Conservation (phyloP, 106 monocot genomes). For the Vanilla planifolia region DNA sequence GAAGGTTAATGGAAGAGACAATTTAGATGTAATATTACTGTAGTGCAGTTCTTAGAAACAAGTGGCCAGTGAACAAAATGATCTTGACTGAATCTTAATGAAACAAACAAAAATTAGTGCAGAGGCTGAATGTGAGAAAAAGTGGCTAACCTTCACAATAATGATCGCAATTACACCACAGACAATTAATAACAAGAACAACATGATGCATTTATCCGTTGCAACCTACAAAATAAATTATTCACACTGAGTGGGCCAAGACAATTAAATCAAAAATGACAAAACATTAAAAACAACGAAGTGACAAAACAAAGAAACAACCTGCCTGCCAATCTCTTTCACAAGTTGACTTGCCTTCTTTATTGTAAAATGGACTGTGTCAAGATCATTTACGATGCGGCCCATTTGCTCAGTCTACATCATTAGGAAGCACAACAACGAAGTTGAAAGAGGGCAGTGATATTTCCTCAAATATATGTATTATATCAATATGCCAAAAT, state of each 20-base stretch:
- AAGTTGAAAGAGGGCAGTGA: background rate
- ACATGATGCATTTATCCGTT: constrained; percentile 64
- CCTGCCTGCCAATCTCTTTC: constrained; percentile 73
- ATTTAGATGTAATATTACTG: too few relatives aligned
- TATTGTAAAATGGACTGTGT: constrained; percentile 68
- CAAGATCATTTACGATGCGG: constrained; percentile 66
- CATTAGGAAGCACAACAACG: too few relatives aligned
- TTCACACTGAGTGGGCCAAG: background rate
- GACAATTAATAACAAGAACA: constrained; percentile 56
- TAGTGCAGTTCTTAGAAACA: too few relatives aligned
- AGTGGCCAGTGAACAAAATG: too few relatives aligned
- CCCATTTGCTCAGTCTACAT: constrained; percentile 73
- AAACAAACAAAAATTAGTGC: background rate
- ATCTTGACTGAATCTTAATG: too few relatives aligned
- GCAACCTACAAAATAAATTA: constrained; percentile 35
- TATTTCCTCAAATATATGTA: background rate
- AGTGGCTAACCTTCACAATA: constrained; percentile 51
- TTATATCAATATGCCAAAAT: background rate
- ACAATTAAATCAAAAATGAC: background rate
- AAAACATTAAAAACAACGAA: background rate
- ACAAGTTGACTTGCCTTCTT: constrained; percentile 70
- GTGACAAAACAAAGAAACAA: background rate
- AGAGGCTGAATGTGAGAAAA: background rate
- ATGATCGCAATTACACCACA: constrained; percentile 57
- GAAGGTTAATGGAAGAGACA: too few relatives aligned